Evolutionary conservation across 2,329 filamentous ascomycete genomes (phyloP), one percentile per base, ranked within the genome.

Genomic region (Pleoardoris graminearum): DNA sequence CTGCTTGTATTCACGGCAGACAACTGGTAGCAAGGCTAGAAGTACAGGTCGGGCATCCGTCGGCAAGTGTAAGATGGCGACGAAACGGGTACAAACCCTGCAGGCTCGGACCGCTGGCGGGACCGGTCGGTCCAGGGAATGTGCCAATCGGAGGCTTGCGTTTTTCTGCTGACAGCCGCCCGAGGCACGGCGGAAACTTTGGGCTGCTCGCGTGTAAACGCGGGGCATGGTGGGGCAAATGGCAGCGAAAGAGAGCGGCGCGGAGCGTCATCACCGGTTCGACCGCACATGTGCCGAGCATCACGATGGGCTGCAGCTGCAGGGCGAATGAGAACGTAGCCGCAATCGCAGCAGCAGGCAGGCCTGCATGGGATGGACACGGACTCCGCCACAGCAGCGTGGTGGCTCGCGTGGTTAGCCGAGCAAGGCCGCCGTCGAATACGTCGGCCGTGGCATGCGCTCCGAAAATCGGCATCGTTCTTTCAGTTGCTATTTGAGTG

Each of bases 1-100:
- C 77, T 96, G 67, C 80, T 94, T 61, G 84, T 99, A 61, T 99
- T 99, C 79, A 88, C 88, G 71, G 85, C 89, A 70, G 94, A 99
- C 76, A 99, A 99, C 57, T 65, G 63, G 68, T 72, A 66, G 57
- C 16, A 21, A 19, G n/a, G n/a, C 16, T 25, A 19, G 52, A 44
- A 4, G 49, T 33, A 19, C 27, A 54, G 32, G 50, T 37, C 30
- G 17, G 38, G 35, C 35, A 45, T 36, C 38, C 52, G 30, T 36
- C 48, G 30, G 45, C 39, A 17, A 25, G 43, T 11, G 43, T 46
- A 47, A 33, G 23, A 37, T 45, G 25, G 17, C 12, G 44, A 27
- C 12, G 46, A 41, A 27, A 14, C 11, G 11, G 25, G 32, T 25
- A 38, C 38, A 38, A 4, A 27, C n/a, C 7, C 43, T 37, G 33